A percentile compares a stretch with the other conserved stretches of the same genome.
phyloP scores from a whole-genome alignment of 345 rosid genomes.

The Acer saccharum region DNA sequence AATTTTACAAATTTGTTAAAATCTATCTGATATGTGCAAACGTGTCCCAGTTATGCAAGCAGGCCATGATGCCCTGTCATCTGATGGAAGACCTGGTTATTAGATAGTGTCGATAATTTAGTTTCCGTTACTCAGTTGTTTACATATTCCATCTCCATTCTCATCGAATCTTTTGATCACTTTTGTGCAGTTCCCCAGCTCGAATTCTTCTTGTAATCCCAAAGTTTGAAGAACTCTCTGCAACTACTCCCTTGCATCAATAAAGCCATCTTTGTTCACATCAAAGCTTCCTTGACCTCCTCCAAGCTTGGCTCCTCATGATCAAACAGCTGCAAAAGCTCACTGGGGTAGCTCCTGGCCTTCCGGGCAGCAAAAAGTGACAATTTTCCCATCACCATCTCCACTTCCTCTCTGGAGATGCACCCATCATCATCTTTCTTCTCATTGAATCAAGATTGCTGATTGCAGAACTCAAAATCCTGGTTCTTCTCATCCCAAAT shows the following conservation, averaged over 20 bases:
- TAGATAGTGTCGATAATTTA: too few relatives aligned
- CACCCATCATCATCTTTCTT: conserved; percentile 31
- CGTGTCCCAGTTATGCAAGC: too few relatives aligned
- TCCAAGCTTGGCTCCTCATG: conserved; percentile 75
- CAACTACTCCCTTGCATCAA: conserved; percentile 63
- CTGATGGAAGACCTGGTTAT: too few relatives aligned
- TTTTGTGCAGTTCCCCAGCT: conserved; percentile 51
- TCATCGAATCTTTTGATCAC: conserved; percentile 68
- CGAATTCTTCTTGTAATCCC: conserved; percentile 53
- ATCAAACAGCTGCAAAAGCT: conserved; percentile 58
- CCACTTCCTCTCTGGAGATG: conserved; percentile 56
- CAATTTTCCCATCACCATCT: conserved; percentile 51
- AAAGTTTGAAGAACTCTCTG: conserved; percentile 57
- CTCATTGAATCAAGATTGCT: conserved; percentile 4
- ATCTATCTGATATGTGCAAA: conserved; percentile 29
- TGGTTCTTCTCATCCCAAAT: conserved; percentile 26
- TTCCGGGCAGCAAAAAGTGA: conserved; percentile 50
- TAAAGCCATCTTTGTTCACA: conserved; percentile 73
- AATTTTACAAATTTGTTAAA: conserved; percentile 69
- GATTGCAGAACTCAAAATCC: conserved; percentile 28
- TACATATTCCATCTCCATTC: conserved; percentile 44
- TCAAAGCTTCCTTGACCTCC: conserved; percentile 79
- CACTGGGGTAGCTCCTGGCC: conserved; percentile 44
- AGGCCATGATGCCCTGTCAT: too few relatives aligned
- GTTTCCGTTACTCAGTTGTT: too few relatives aligned